Evolutionary conservation across 148 eudicot genomes (phyloP), one percentile per base, ranked within the genome.

Genomic region (Heliosperma pusillum): DNA sequence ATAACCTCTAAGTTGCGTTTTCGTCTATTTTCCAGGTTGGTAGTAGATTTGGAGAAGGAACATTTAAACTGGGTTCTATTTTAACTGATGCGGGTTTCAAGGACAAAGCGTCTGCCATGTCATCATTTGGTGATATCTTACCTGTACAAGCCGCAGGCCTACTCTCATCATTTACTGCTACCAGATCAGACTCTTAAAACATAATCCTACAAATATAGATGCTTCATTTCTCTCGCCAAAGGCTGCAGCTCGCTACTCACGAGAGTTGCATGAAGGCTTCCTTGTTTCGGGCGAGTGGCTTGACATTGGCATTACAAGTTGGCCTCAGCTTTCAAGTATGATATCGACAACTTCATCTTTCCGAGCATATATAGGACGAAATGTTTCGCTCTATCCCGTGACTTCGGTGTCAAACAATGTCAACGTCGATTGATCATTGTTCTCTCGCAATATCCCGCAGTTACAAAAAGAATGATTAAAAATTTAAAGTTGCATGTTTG

Each of bases 111-210:
- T 82, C 91, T 75, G 85, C 89, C 66, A 80, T 87, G 80, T 83
- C 87, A 87, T 85, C 87, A 2, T 84, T 89, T 56, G 99, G 99
- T 30, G 99, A 95, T 81, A 95, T 95, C 40, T 83, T 95, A 76
- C 99, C 99, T 10, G 89, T 85, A 82, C 98, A 94, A 87, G 97
- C 99, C 56, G 91, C 96, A 42, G 99, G 99, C 64, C 90, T 95
- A 67, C 89, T 92, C 71, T 95, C 99, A 19, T 90, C 93, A 63
- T 88, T 95, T 66, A 90, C 98, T 40, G 80, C 93, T 70, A 82
- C 85, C 73, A 86, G 99, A 83, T 85, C 92, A 66, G 99, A 95
- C 69, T 85, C 83, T 36, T 92, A 77, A 91, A 42, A 36, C 66
- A 74, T 17, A 66, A 27, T 24, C 36, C 53, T 11, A 25, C 27